Base-by-base conservation (phyloP, 345 rosid genomes). In the Moringa oleifera region DNA sequence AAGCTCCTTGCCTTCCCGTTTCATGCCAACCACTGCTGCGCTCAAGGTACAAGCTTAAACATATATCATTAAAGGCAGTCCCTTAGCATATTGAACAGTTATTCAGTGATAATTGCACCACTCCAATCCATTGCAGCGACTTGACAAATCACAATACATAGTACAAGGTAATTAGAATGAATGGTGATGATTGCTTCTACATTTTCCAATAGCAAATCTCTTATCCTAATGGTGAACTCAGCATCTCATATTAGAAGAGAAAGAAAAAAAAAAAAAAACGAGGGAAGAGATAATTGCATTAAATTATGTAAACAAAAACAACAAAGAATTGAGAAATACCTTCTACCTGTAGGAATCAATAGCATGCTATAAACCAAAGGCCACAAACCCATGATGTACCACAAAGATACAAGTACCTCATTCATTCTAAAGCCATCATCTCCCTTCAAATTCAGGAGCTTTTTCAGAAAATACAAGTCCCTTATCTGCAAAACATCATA, bases 301-400 rank as follows among this genome's bases (percentile, higher is more conserved):
- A 41, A 23, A 23, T 23, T 23, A 18, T 46, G 50, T n/a, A 23
- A 12, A 59, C 24, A 61, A 12, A n/a, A 13, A 13, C n/a, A n/a
- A n/a, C n/a, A 63, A 25, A 52, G 59, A 58, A 50, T 13, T 3
- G 20, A 59, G 36, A 66, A n/a, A 12, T 77, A 90, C 97, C 97
- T 90, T 77, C 89, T 77, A 56, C 85, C 90, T 5, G 97, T 73
- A 24, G 94, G 97, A 68, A 89, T 74, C 73, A 89, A 80, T 55
- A 87, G 81, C 98, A 87, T 93, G 74, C 76, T 76, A 60, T 84
- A 92, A 0, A 80, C 81, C 63, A 83, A 63, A 67, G 97, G 94
- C 97, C 98, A 92, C 70, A 89, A 68, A 65, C 96, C 98, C 96
- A 89, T 89, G 20, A 84, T 78, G 64, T 87, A 84, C 95, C 95